Base-by-base conservation (phyloP, 495 filamentous ascomycete genomes). In the Neurospora intermedia region DNA sequence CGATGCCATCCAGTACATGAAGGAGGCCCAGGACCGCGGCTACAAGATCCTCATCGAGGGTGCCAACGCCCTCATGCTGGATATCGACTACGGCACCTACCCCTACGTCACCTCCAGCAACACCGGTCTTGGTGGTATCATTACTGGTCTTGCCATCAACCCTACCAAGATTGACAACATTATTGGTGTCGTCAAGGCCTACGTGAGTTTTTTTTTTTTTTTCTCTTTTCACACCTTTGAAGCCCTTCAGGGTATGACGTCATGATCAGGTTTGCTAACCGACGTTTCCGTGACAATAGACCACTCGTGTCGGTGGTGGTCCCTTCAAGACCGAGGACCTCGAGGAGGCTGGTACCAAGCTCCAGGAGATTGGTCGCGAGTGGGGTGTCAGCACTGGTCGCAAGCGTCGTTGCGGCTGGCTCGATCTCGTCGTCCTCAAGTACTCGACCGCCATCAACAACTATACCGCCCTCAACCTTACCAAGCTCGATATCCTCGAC, bases 121-220 rank as follows among this genome's bases (percentile, higher is more conserved):
- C 77, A 92, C 90, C 71, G 88, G 89, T 35, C 84, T 93, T 16
- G 93, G 91, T 27, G 94, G 94, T 71, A 88, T 91, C 78, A 87
- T 96, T 71, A 90, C 91, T 70, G 93, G 92, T 15, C 85, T 96
- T 15, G 84, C 84, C 31, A 80, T 91, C 71, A 84, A 84, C 69
- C 85, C 85, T 45, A 80, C 78, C 73, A 85, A 84, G 69, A 83
- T 91, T 48, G 77, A 80, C 40, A 83, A 86, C 72, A 87, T 94
- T 54, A 89, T 96, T 77, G 93, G 94, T 69, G 94, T 98, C 10
- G 89, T 96, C 69, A 97, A 98, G 80, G 94, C 94, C 9, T 91
- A 81, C 73, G 75, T 76, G 10, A 42, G 75, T 75, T 23, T 0
- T 11, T 18, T 40, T 43, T 18, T 40, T 43, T 46, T 8, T 6